These are phyloP conservation scores for Glaciozyma martinii DNA, from an alignment of 768 basidiomycete genomes.

Conservation along the genomic window DNA sequence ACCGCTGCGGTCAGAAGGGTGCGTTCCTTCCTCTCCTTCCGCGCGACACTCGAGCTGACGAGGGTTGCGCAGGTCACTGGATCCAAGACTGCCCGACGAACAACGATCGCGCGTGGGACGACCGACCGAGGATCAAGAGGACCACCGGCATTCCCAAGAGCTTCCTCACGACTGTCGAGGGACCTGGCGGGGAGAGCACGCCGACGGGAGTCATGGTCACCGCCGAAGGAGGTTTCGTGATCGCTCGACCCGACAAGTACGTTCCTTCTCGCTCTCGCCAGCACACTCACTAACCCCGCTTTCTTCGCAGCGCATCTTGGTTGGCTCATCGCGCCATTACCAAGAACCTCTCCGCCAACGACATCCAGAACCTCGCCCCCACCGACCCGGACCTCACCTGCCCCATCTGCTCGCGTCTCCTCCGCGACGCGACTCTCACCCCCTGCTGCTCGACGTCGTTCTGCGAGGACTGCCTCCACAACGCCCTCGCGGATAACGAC, in stretches of 20 bases:
- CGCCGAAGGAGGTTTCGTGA: constrained; percentile 94
- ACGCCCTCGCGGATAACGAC: constrained; percentile 84
- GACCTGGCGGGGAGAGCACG: constrained; percentile 49
- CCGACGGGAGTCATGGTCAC: constrained; percentile 83
- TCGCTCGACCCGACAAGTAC: constrained; percentile 91
- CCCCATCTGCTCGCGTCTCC: constrained; percentile 83
- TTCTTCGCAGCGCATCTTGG: constrained; percentile 69
- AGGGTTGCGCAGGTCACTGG: constrained; percentile 72
- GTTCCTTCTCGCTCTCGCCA: constrained; percentile 39
- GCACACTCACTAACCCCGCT: neutral
- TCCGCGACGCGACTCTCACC: constrained; percentile 88
- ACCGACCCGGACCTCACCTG: constrained; percentile 71
- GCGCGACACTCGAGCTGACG: neutral
- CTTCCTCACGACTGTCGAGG: constrained; percentile 92
- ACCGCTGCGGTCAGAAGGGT: constrained; percentile 97
- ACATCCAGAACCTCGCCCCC: constrained; percentile 72
- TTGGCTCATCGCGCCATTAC: constrained; percentile 66
- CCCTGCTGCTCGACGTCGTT: constrained; percentile 86
- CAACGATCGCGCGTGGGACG: constrained; percentile 87
- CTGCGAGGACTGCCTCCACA: constrained; percentile 97
- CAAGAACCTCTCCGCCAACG: constrained; percentile 73
- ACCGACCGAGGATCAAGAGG: constrained; percentile 88
- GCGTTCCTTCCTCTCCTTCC: constrained; percentile 6
- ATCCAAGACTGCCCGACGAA: constrained; percentile 99
- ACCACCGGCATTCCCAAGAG: constrained; percentile 97